A percentile compares a stretch with the other conserved stretches of the same genome.
These are phyloP conservation scores for Magnaporthiopsis poae DNA, from an alignment of 2,329 filamentous ascomycete genomes.

Conservation along the genomic window DNA sequence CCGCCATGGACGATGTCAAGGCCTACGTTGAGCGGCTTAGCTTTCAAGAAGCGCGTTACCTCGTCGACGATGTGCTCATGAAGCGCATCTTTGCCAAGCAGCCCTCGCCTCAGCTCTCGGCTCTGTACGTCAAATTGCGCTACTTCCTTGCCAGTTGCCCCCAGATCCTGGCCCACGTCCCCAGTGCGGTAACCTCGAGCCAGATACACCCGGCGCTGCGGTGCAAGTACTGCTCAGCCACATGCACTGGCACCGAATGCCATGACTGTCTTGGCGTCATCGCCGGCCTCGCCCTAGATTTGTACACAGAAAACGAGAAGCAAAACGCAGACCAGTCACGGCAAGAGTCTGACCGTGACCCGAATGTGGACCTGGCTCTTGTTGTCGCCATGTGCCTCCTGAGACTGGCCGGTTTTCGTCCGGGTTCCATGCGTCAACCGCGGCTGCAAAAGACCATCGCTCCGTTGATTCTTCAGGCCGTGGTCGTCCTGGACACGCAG, in stretches of 20 bases:
- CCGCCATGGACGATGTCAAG: slow-evolving; percentile 37
- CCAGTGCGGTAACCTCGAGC: background rate
- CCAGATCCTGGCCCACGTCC: slow-evolving; percentile 15
- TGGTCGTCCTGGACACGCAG: slow-evolving; percentile 40
- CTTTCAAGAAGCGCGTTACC: slow-evolving; percentile 27
- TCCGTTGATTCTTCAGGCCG: slow-evolving; percentile 30
- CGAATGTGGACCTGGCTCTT: slow-evolving; percentile 23
- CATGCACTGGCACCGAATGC: slow-evolving; percentile 7
- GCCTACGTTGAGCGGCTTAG: slow-evolving; percentile 32
- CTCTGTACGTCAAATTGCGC: slow-evolving; percentile 26
- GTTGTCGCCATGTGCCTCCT: slow-evolving; percentile 22
- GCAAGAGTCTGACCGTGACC: slow-evolving; percentile 17
- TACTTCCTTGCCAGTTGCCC: slow-evolving; percentile 35
- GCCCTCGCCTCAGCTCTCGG: background rate
- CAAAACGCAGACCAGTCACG: background rate
- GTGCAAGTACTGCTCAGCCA: slow-evolving; percentile 16
- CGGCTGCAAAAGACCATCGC: background rate
- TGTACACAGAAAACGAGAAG: slow-evolving; percentile 13
- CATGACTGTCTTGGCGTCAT: slow-evolving; percentile 12
- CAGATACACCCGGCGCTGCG: slow-evolving; percentile 3
- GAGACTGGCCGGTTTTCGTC: slow-evolving; percentile 20
- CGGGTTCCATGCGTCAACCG: background rate
- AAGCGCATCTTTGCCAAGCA: slow-evolving; percentile 4
- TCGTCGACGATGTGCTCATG: slow-evolving; percentile 23
- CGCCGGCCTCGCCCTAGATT: slow-evolving; percentile 14